Conservation (phyloP, 352 stramenopile species). For the Thraustotheca clavata region DNA sequence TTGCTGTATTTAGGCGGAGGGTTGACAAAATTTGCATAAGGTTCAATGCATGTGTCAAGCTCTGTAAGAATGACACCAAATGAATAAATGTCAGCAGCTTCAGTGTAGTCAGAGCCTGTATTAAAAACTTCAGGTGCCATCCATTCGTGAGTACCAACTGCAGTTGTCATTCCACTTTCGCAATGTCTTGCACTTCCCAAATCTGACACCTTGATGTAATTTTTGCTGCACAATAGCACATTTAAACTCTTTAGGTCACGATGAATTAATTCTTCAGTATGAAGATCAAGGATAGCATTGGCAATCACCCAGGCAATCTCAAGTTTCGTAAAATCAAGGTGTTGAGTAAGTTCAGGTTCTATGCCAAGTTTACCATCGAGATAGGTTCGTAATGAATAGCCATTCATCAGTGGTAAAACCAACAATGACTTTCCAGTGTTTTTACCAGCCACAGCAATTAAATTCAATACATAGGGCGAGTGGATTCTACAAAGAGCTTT, state of each 20-base stretch:
- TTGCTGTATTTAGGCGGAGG: too few species aligned
- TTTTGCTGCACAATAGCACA: constrained; percentile 22
- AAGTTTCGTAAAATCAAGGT: not conserved
- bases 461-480: not conserved
- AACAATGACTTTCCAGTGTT: not conserved
- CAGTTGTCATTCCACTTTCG: constrained; percentile 27
- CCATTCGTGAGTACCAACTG: constrained; percentile 25
- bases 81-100: constrained; percentile 16
- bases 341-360: not conserved
- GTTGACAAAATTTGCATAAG: not conserved
- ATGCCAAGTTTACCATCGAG: not conserved
- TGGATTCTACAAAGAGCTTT: not conserved
- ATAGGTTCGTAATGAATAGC: not conserved
- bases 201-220: constrained; percentile 26
- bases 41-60: not conserved
- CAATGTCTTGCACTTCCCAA: constrained; percentile 29
- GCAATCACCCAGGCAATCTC: constrained; percentile 7
- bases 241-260: constrained; percentile 32
- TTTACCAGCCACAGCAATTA: not conserved
- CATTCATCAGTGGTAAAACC: not conserved
- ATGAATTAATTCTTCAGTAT: constrained; percentile 29
- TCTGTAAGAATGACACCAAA: constrained; percentile 19
- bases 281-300: constrained; percentile 26
- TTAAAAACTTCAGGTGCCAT: constrained; percentile 25
- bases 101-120: not conserved